Base-by-base conservation (phyloP, 352 stramenopile genomes). In the Globisporangium polare region DNA sequence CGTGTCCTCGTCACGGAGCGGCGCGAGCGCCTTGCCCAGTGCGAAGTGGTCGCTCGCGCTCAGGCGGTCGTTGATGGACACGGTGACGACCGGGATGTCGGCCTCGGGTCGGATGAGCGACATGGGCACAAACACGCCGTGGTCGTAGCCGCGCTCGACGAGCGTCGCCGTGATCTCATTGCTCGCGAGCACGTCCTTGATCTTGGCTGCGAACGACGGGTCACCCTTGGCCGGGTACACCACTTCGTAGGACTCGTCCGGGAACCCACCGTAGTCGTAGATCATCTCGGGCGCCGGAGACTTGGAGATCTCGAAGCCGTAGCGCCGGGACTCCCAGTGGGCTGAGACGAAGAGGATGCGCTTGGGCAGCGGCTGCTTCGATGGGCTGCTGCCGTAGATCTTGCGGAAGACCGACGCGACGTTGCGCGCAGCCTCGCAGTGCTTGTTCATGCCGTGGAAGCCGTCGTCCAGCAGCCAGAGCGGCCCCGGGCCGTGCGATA, bases 221-320 rank as follows among this genome's bases (percentile, higher is more conserved):
- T 86, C 65, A 8, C 89, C 90, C n/a, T 82, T 83, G 15, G 82
- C 86, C 2, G 77, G 69, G 60, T 97, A 98, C 31, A 83, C 70
- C 61, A 93, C 75, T 15, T 96, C 53, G 71, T 98, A 98, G 4
- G 85, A 75, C 55, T 97, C 72, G 4, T 51, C 37, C 0, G 89
- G 88, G 67, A 98, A 98, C 8, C 85, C 85, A 54, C 83, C 86
- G 73, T 98, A 98, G 74, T 98, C 93, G 72, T 78, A 98, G 33
- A 96, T 68, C 56, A 98, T 77, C 18, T 71, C 55, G 8, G 83
- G 82, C 0, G 68, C 60, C 17, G 79, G 67, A 7, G 74, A 56
- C 29, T 77, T 80, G 24, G 75, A 80, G 65, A 86, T 88, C 54
- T 77, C 71, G 12, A 77, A 31, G 13, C 55, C 61, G 12, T 49